phyloP scores from a whole-genome alignment of 73 alveolate genomes.

The Effrenium voratum region DNA sequence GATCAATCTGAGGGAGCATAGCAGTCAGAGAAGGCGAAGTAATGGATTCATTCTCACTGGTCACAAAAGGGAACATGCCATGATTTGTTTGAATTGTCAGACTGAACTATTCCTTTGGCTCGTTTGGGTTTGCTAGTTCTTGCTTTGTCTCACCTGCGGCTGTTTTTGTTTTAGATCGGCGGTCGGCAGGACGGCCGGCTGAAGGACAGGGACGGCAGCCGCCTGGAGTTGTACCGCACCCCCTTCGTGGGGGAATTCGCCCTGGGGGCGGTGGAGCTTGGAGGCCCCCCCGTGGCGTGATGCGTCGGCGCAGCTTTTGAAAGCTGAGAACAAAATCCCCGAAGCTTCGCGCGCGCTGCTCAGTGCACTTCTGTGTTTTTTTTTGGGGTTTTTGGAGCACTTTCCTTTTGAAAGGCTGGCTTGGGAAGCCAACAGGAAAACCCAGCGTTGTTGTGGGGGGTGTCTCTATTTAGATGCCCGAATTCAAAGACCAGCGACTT shows the following conservation, averaged over 20 bases:
- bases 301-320: too few species aligned
- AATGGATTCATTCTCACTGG: too few species aligned
- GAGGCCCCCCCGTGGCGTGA: constrained; percentile 23
- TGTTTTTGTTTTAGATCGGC: not conserved
- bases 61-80: too few species aligned
- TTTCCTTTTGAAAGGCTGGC: not conserved
- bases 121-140: too few species aligned
- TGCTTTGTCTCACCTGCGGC: not conserved
- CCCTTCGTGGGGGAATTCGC: constrained; percentile 84
- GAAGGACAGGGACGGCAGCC: constrained; percentile 59
- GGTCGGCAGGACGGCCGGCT: constrained; percentile 58
- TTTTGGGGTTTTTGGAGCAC: not conserved
- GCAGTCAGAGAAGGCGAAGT: too few species aligned
- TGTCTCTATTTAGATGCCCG: too few species aligned
- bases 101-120: too few species aligned
- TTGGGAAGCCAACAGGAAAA: not conserved
- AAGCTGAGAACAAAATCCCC: too few species aligned
- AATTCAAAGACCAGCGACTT: too few species aligned
- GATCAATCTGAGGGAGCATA: too few species aligned
- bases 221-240: constrained; percentile 83
- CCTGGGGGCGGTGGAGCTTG: constrained; percentile 40
- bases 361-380: not conserved
- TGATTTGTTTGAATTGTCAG: too few species aligned
- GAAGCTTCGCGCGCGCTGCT: not conserved
- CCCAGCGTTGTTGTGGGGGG: too few species aligned